A percentile compares a stretch with the other conserved stretches of the same genome.
phyloP scores from a whole-genome alignment of 129 eudicot genomes.

The Helichrysum umbraculigerum region DNA sequence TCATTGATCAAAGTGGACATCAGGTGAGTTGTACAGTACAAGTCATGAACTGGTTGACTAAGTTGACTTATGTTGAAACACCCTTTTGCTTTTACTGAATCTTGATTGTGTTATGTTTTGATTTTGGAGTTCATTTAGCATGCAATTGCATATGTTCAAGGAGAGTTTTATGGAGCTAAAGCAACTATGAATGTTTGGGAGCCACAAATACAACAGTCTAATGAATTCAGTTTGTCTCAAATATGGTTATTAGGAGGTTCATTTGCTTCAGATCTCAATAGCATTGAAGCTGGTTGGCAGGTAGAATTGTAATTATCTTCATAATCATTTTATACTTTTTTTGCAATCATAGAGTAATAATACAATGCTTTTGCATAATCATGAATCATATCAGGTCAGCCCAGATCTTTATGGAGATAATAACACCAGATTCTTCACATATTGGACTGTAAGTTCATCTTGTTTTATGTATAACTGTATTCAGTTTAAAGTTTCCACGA shows the following conservation, averaged over 20 bases:
- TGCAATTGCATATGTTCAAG: slow-evolving; percentile 94
- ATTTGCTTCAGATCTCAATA: slow-evolving; percentile 79
- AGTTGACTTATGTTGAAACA: slow-evolving; percentile 20
- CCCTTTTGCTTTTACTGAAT: slow-evolving; percentile 24
- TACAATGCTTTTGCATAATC: not conserved
- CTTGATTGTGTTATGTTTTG: slow-evolving; percentile 37
- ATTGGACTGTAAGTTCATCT: slow-evolving; percentile 83
- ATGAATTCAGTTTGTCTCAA: slow-evolving; percentile 86
- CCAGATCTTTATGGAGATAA: slow-evolving; percentile 92
- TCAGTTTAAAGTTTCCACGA: slow-evolving; percentile 5
- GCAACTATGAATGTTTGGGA: slow-evolving; percentile 95
- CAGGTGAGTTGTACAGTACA: slow-evolving; percentile 51
- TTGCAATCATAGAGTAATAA: not conserved
- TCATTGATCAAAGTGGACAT: slow-evolving; percentile 77
- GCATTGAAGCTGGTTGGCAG: slow-evolving; percentile 99
- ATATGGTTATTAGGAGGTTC: slow-evolving; percentile 88
- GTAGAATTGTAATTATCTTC: slow-evolving; percentile 27
- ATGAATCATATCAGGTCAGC: slow-evolving; percentile 61
- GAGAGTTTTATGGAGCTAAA: slow-evolving; percentile 85
- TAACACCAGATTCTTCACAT: slow-evolving; percentile 89
- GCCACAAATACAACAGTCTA: slow-evolving; percentile 74
- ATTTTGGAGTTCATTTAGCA: slow-evolving; percentile 66
- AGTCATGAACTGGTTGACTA: slow-evolving; percentile 7
- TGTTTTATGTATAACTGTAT: not conserved
- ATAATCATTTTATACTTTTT: not conserved